A percentile compares a stretch with the other conserved stretches of the same genome.
Evolutionary conservation across 345 rosid genomes (phyloP).

Genomic region (Clausena lansium): DNA sequence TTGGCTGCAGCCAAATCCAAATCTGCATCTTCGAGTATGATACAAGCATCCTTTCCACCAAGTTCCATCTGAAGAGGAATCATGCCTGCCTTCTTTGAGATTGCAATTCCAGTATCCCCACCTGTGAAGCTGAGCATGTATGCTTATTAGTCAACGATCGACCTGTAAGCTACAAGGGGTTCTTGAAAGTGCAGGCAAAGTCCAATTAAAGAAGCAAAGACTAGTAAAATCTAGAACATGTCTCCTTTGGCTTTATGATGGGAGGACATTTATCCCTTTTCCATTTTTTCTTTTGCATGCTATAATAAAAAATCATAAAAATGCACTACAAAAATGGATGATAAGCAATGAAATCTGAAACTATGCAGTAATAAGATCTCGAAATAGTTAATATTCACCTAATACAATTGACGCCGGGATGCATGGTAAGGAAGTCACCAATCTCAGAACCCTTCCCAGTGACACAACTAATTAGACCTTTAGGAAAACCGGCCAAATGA

Average conservation of each 20-base stretch:
- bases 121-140: slow-evolving; percentile 74
- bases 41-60: slow-evolving; percentile 98
- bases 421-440: slow-evolving; percentile 98
- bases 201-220: background rate
- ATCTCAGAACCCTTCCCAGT: slow-evolving; percentile 98
- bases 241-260: background rate
- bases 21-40: slow-evolving; percentile 92
- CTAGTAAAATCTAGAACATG: background rate
- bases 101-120: slow-evolving; percentile 86
- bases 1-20: slow-evolving; percentile 83
- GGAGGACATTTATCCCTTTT: background rate
- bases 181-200: background rate
- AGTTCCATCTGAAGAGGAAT: slow-evolving; percentile 97
- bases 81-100: slow-evolving; percentile 95
- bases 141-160: background rate
- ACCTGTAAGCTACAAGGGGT: background rate
- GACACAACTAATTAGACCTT: slow-evolving; percentile 85
- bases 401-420: slow-evolving; percentile 92
- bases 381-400: slow-evolving; percentile 37
- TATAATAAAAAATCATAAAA: background rate
- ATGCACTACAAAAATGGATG: background rate
- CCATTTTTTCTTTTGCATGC: background rate
- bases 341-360: background rate
- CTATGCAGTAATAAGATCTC: background rate
- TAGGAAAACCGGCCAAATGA: slow-evolving; percentile 93